Evolutionary conservation across 2,329 filamentous ascomycete genomes (phyloP).

Genomic region (Colletotrichum chlorophyti): DNA sequence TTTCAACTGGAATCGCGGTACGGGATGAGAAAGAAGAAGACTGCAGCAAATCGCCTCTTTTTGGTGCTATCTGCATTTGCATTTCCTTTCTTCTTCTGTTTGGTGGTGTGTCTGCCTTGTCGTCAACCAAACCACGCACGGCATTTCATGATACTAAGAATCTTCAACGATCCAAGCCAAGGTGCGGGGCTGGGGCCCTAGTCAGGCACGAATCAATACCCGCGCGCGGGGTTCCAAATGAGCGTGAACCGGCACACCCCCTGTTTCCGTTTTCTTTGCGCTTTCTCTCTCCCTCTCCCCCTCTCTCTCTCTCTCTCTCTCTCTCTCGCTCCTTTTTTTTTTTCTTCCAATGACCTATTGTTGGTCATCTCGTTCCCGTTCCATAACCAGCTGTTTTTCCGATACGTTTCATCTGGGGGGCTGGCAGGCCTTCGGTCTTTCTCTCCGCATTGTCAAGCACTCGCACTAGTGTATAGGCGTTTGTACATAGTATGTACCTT

Average conservation of each 20-base stretch:
- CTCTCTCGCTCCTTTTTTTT: background rate
- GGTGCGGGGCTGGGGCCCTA: background rate
- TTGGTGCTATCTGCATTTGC: too few species aligned
- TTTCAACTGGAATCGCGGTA: too few species aligned
- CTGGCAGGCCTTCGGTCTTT: too few species aligned
- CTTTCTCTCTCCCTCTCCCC: background rate
- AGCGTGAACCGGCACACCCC: constrained; percentile 12
- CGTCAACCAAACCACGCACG: background rate
- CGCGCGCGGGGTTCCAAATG: constrained; percentile 20
- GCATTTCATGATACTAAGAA: background rate
- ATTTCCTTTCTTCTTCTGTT: too few species aligned
- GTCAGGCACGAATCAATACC: constrained; percentile 25
- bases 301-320: constrained; percentile 1
- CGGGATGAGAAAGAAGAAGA: too few species aligned
- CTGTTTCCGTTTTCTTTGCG: constrained; percentile 5
- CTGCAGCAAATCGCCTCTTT: too few species aligned
- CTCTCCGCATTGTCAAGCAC: too few species aligned
- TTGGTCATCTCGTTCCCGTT: too few species aligned
- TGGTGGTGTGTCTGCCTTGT: background rate
- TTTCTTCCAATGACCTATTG: background rate
- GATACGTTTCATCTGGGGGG: too few species aligned
- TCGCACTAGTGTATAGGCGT: too few species aligned
- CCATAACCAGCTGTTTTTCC: too few species aligned
- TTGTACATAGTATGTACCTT: too few species aligned
- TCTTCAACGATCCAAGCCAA: background rate